Percentiles rank a stretch among this genome's conserved stretches.
These are phyloP conservation scores for Talaromyces sp. DNA, from an alignment of 2,329 filamentous ascomycete genomes.

Conservation along the genomic window DNA sequence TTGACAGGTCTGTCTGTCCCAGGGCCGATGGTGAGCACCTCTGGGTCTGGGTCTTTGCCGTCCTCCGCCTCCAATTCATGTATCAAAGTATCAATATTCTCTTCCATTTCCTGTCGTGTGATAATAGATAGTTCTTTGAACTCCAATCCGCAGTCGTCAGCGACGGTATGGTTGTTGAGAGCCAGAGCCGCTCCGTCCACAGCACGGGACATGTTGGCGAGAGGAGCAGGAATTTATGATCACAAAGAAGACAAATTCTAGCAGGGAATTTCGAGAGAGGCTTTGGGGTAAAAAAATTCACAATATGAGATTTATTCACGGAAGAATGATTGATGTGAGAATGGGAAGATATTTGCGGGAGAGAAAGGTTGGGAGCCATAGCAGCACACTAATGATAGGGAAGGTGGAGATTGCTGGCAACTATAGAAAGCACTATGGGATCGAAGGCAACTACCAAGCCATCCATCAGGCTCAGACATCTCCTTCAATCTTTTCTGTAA, in stretches of 20 bases:
- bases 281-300: too few relatives aligned
- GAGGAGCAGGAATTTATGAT: background rate
- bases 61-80: constrained; percentile 84
- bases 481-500: too few relatives aligned
- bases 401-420: too few relatives aligned
- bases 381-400: too few relatives aligned
- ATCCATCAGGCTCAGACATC: too few relatives aligned
- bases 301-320: too few relatives aligned
- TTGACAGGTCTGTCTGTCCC: constrained; percentile 63
- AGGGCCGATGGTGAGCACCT: constrained; percentile 57
- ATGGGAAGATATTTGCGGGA: too few relatives aligned
- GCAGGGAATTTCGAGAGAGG: too few relatives aligned
- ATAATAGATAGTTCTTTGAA: constrained; percentile 1
- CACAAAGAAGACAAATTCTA: background rate
- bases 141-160: constrained; percentile 4
- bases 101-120: constrained; percentile 51
- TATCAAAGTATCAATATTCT: constrained; percentile 84
- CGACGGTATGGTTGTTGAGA: constrained; percentile 1
- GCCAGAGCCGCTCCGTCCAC: background rate
- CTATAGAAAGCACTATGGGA: too few relatives aligned
- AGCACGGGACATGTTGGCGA: background rate
- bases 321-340: too few relatives aligned
- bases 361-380: too few relatives aligned
- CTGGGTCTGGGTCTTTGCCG: constrained; percentile 66
- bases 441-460: too few relatives aligned